Evolutionary conservation across 345 rosid species (phyloP), one percentile per base, ranked within the genome.

Genomic region (Tarenaya hassleriana): DNA sequence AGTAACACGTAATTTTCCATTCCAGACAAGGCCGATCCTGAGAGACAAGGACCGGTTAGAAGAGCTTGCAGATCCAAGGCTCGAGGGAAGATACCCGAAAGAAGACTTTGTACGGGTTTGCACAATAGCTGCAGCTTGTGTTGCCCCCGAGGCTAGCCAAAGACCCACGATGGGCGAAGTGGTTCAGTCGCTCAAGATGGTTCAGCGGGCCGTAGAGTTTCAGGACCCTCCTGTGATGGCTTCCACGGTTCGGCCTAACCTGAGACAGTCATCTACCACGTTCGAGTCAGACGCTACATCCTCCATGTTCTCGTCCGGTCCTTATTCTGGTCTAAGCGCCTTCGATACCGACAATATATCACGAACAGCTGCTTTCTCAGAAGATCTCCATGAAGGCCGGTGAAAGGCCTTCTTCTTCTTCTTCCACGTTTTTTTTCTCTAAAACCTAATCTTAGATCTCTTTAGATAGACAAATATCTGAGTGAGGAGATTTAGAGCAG

Each of bases 151-250:
- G 68, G 88, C 96, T 3, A 92, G 62, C 72, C 96, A 88, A 58
- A 72, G 98, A 67, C 98, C 98, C 14, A 81, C 96, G 10, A 92
- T 88, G 96, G 98, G 98, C 1, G 96, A 92, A 83, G 98, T 92
- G 57, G 96, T 92, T 11, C 98, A 92, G 67, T 92, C 98, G n/a
- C 84, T 92, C 8, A 92, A 92, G 74, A 92, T 92, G 98, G 96
- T 92, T 52, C 98, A 88, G 77, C 78, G 91, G 0, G 78, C 77
- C 0, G 62, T 81, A 1, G 98, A 92, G 69, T 71, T 79, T 63
- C 98, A 83, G 40, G 96, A 92, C 42, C 54, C 85, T 4, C 49
- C 67, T 47, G 32, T 66, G 62, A 62, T 63, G 52, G 42, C 68
- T 19, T 29, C 74, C 52, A 82, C 74, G 42, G 62, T 70, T 51